Percentiles rank a stretch among this genome's conserved stretches.
phyloP scores from a whole-genome alignment of 805 yeast genomes.

The Candida sithepensis region DNA sequence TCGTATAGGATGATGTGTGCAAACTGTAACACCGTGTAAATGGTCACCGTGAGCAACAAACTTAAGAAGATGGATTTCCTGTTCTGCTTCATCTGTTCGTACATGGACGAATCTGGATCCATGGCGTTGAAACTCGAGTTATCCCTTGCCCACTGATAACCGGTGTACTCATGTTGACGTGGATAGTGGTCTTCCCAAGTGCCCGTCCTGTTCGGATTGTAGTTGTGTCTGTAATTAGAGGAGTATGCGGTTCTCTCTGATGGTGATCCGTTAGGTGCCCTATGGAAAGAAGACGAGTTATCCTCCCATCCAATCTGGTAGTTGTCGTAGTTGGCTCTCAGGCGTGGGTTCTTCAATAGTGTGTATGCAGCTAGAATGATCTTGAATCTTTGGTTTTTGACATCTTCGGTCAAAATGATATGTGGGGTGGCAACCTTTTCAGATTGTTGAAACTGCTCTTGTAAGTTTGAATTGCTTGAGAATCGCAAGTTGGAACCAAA shows the following conservation, averaged over 20 bases:
- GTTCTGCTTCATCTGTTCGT: conserved; percentile 27
- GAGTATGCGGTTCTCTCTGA: conserved; percentile 16
- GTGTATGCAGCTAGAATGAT: conserved; percentile 55
- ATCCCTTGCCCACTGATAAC: conserved; percentile 26
- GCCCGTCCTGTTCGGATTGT: conserved; percentile 14
- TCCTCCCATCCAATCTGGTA: conserved; percentile 45
- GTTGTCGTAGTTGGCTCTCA: conserved; percentile 43
- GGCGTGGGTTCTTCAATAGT: conserved; percentile 43
- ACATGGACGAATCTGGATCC: conserved; percentile 22
- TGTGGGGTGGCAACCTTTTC: not conserved
- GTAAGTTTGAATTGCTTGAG: not conserved
- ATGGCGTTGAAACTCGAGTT: conserved; percentile 22
- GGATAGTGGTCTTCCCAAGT: conserved; percentile 31
- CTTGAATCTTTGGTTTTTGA: conserved; percentile 48
- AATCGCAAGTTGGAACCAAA: not conserved
- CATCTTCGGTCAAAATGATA: conserved; percentile 14
- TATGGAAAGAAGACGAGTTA: conserved; percentile 19
- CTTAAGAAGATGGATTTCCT: conserved; percentile 26
- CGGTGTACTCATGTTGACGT: conserved; percentile 13
- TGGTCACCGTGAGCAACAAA: conserved; percentile 23
- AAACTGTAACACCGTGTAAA: conserved; percentile 29
- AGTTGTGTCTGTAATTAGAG: conserved; percentile 1
- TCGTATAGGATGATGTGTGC: conserved; percentile 28
- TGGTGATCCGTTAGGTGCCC: conserved; percentile 21
- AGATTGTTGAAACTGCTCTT: not conserved